Base-by-base conservation (phyloP, 2,329 filamentous ascomycete species). In the Diatrype stigma region DNA sequence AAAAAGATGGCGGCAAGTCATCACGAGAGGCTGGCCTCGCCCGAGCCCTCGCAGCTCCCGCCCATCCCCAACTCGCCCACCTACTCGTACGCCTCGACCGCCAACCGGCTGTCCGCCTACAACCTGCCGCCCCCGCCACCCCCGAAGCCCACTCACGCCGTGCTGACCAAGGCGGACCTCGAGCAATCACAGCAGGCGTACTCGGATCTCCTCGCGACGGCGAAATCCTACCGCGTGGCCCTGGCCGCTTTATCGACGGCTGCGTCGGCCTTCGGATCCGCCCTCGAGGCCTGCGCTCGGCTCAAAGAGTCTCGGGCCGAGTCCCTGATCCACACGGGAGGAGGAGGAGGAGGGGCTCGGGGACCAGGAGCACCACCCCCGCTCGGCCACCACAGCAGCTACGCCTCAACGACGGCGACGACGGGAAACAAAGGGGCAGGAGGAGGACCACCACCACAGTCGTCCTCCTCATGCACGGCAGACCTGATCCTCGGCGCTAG, bases 271-370 rank as follows among this genome's bases (percentile, higher is more conserved):
- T 87, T 87, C 63, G 84, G 82, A 45, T 77, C 77, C 45, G 82
- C 84, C 16, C 76, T 87, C 53, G 84, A 87, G 70, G 69, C 82
- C 53, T 87, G 84, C 66, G 84, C 84, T n/a, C 78, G 84, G 14
- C 71, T 86, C 30, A 87, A 86, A 62, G 84, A 87, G 64, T 80
- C 84, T 32, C 78, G 83, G 47, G 80, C 82, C 49, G 82, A 85
- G 56, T 72, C 77, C 46, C 72, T 84, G 19, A 44, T 19, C 42
- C 71, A 71, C 2, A 68, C 73, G 3, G 47, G 57, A 34, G 37
- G 37, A n/a, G 19, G 22, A 30, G 47, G 47, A 12, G 53, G 61
- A 48, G 63, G 64, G 42, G 58, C 7, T 34, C 7, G 30, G 7
- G 30, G 30, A n/a, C n/a, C n/a, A n/a, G n/a, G n/a, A n/a, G n/a